These are phyloP conservation scores for Emergomyces pasteurianus DNA, from an alignment of 2,329 filamentous ascomycete genomes.

Conservation along the genomic window DNA sequence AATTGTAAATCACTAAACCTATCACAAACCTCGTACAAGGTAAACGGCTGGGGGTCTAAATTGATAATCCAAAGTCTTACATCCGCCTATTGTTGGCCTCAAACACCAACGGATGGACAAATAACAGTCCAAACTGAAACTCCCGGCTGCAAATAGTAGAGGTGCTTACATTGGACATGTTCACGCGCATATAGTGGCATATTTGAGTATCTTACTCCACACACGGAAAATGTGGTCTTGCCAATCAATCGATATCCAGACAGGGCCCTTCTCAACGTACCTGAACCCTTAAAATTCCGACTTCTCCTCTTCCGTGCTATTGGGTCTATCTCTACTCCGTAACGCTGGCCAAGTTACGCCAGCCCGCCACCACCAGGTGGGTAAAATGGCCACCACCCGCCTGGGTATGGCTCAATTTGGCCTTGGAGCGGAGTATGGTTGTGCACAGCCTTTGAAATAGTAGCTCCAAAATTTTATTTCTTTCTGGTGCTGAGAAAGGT, in stretches of 20 bases:
- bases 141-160: background rate
- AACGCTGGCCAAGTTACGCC: background rate
- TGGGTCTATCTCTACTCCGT: background rate
- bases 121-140: constrained; percentile 2
- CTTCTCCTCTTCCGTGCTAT: background rate
- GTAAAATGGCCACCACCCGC: background rate
- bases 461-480: background rate
- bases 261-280: background rate
- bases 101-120: background rate
- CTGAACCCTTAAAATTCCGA: background rate
- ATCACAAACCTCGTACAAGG: background rate
- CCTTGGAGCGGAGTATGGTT: background rate
- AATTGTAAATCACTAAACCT: background rate
- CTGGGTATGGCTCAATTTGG: background rate
- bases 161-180: background rate
- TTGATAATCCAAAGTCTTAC: background rate
- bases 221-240: background rate
- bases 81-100: background rate
- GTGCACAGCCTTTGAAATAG: too few species aligned
- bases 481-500: too few species aligned
- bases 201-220: background rate
- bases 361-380: background rate
- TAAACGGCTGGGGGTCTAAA: background rate
- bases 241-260: background rate
- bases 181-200: background rate